Percentiles rank a stretch among this genome's conserved stretches.
Conservation (phyloP, 768 basidiomycete species). For the Mycena floridula region DNA sequence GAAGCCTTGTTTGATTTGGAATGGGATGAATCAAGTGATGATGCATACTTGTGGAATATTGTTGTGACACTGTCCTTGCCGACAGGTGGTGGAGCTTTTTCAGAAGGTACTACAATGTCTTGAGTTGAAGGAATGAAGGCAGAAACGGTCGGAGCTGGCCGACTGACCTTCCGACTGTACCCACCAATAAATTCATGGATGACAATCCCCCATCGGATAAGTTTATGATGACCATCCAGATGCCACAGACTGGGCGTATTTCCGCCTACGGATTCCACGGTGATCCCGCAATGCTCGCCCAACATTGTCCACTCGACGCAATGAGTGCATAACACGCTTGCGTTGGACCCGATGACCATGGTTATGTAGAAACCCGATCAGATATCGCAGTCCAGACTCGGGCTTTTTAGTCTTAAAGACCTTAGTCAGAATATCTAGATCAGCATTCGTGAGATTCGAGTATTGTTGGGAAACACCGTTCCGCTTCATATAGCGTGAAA, state of each 20-base stretch:
- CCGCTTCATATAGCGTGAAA: background rate
- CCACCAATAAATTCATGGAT: slow-evolving; percentile 11
- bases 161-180: slow-evolving; percentile 16
- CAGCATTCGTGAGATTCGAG: background rate
- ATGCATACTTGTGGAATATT: background rate
- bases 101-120: too few species aligned
- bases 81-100: background rate
- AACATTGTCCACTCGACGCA: slow-evolving; percentile 20
- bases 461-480: background rate
- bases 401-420: slow-evolving; percentile 11
- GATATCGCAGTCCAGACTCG: slow-evolving; percentile 21
- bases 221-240: slow-evolving; percentile 28
- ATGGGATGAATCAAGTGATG: background rate
- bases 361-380: slow-evolving; percentile 18
- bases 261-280: slow-evolving; percentile 9
- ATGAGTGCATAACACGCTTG: slow-evolving; percentile 12
- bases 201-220: slow-evolving; percentile 22
- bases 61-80: background rate
- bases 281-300: slow-evolving; percentile 14
- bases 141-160: background rate
- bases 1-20: background rate
- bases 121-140: slow-evolving; percentile 9
- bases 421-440: background rate
- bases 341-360: slow-evolving; percentile 21
- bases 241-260: slow-evolving; percentile 28